phyloP scores from a whole-genome alignment of 495 filamentous ascomycete genomes.

The Aspergillus sparsus region DNA sequence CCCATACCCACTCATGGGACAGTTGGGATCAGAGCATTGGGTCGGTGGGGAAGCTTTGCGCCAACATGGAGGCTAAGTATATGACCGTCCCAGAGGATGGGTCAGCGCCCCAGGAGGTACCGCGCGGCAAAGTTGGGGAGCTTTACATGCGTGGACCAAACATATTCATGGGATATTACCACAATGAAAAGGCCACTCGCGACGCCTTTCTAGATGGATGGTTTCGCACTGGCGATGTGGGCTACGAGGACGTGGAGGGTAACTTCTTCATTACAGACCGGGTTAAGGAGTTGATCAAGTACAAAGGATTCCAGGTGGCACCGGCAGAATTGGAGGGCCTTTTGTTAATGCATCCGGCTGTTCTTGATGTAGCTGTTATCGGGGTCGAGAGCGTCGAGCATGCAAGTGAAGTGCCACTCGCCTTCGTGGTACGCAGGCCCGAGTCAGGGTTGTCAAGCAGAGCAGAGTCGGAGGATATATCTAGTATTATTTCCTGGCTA shows the following conservation, averaged over 20 bases:
- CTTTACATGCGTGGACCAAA: constrained; percentile 66
- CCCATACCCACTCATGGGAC: constrained; percentile 4
- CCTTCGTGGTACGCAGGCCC: too few relatives aligned
- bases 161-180: constrained; percentile 72
- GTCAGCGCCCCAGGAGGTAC: constrained; percentile 41
- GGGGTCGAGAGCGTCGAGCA: too few relatives aligned
- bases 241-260: constrained; percentile 58
- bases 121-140: constrained; percentile 58
- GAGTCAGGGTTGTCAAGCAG: too few relatives aligned
- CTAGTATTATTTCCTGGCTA: too few relatives aligned
- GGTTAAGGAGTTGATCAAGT: constrained; percentile 74
- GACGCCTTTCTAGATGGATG: constrained; percentile 64
- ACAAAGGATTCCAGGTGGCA: constrained; percentile 82
- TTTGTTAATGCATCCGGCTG: constrained; percentile 65
- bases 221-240: constrained; percentile 75
- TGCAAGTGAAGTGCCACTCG: too few relatives aligned
- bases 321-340: constrained; percentile 82
- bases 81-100: constrained; percentile 51
- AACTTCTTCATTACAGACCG: constrained; percentile 79
- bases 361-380: constrained; percentile 77
- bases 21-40: constrained; percentile 53
- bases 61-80: constrained; percentile 67
- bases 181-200: constrained; percentile 64
- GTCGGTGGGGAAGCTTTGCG: constrained; percentile 63
- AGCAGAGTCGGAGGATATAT: too few relatives aligned